These are phyloP conservation scores for Endothia cerciana DNA, from an alignment of 2,329 filamentous ascomycete genomes.

Conservation along the genomic window DNA sequence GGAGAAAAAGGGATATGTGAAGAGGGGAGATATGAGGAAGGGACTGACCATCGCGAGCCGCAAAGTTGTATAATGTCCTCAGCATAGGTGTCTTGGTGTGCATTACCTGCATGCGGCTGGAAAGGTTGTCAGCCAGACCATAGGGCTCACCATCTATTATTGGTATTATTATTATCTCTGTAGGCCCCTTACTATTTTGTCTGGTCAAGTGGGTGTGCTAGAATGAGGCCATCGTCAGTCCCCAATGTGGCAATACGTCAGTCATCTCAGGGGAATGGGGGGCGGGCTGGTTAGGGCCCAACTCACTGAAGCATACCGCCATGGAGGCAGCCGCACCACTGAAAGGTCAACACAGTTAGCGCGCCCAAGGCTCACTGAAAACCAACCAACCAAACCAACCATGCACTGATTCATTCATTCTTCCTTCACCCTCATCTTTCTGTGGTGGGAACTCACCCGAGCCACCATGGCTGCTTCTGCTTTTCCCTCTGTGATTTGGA, in stretches of 20 bases:
- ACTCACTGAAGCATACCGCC: constrained; percentile 51
- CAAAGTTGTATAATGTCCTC: constrained; percentile 43
- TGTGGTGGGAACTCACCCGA: constrained; percentile 40
- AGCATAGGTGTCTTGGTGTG: constrained; percentile 46
- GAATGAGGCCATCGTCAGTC: constrained; percentile 23
- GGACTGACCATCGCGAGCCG: constrained; percentile 43
- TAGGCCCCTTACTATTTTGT: constrained; percentile 46
- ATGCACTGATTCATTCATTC: not conserved
- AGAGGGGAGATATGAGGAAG: not conserved
- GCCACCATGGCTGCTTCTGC: constrained; percentile 49
- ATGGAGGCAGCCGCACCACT: constrained; percentile 50
- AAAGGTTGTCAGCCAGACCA: not conserved
- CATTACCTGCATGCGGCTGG: constrained; percentile 49
- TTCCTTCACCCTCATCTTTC: no score
- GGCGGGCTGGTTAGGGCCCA: not conserved
- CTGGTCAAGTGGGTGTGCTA: constrained; percentile 50
- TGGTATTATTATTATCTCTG: no score
- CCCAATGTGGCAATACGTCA: not conserved
- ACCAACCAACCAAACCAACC: not conserved
- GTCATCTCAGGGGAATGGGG: no score
- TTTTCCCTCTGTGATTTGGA: constrained; percentile 30
- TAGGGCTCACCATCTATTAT: not conserved
- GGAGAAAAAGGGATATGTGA: not conserved
- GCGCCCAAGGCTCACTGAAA: not conserved
- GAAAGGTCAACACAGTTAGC: constrained; percentile 6